A percentile compares a stretch with the other conserved stretches of the same genome.
Conservation (phyloP, 768 basidiomycete species). For the Mycena rosella region DNA sequence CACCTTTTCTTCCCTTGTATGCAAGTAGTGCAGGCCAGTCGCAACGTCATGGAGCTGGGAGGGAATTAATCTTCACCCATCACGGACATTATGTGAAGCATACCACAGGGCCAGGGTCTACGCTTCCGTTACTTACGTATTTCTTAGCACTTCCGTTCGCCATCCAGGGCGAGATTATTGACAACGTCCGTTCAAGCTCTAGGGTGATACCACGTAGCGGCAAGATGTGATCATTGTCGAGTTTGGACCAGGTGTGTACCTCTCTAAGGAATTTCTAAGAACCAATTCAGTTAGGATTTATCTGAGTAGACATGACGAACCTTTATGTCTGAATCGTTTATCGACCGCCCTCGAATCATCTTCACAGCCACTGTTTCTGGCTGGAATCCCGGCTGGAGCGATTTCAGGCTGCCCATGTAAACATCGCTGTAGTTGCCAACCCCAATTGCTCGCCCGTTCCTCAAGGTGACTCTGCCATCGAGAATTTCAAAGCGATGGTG, state of each 20-base stretch:
- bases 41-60: constrained; percentile 5
- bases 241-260: constrained; percentile 15
- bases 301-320: constrained; percentile 4
- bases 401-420: constrained; percentile 1
- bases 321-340: constrained; percentile 3
- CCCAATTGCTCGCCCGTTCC: not conserved
- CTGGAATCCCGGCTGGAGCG: not conserved
- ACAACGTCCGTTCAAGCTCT: constrained; percentile 1
- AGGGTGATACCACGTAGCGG: constrained; percentile 8
- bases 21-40: constrained; percentile 2
- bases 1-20: not conserved
- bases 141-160: constrained; percentile 3
- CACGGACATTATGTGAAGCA: not conserved
- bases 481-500: constrained; percentile 2
- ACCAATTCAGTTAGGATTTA: not conserved
- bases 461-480: constrained; percentile 1
- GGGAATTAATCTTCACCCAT: not conserved
- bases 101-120: constrained; percentile 3
- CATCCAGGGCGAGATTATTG: constrained; percentile 15
- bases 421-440: not conserved
- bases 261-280: constrained; percentile 12
- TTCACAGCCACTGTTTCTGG: constrained; percentile 4
- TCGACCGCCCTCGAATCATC: constrained; percentile 14
- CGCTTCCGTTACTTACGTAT: not conserved
- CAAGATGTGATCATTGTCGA: constrained; percentile 4